A percentile compares a stretch with the other conserved stretches of the same genome.
These are phyloP conservation scores for Debaryomyces hansenii DNA, from an alignment of 805 yeast genomes.

Conservation along the genomic window DNA sequence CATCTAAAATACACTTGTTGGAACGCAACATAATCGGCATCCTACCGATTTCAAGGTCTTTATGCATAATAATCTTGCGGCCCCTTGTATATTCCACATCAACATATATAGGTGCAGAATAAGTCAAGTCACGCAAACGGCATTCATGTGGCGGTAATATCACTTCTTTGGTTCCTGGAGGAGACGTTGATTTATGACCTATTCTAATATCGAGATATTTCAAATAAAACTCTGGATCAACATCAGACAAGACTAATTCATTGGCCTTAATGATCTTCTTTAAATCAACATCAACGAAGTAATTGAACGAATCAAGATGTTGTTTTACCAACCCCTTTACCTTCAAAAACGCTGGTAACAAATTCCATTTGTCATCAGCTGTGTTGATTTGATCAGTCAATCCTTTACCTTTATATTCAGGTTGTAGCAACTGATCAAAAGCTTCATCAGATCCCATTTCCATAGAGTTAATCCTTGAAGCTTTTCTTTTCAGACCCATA, in stretches of 20 bases:
- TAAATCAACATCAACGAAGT: conserved; percentile 90
- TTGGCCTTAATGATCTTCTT: conserved; percentile 92
- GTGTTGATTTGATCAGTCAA: conserved; percentile 86
- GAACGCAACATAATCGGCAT: conserved; percentile 99
- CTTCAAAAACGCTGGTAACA: conserved; percentile 91
- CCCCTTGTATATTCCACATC: conserved; percentile 98
- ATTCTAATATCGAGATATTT: conserved; percentile 92
- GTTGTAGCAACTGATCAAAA: conserved; percentile 75
- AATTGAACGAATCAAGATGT: conserved; percentile 97
- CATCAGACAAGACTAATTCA: conserved; percentile 85
- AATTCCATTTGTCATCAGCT: conserved; percentile 95
- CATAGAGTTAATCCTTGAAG: conserved; percentile 5
- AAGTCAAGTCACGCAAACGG: conserved; percentile 88
- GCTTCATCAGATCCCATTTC: conserved; percentile 48
- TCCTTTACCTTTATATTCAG: conserved; percentile 81
- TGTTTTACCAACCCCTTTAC: conserved; percentile 97
- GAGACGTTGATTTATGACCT: conserved; percentile 69
- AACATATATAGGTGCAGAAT: conserved; percentile 92
- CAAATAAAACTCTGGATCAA: conserved; percentile 94
- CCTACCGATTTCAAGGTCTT: conserved; percentile 91
- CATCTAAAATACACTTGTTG: conserved; percentile 83
- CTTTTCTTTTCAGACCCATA: conserved; percentile 15
- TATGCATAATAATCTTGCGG: conserved; percentile 82
- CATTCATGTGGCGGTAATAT: conserved; percentile 91
- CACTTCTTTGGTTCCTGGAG: conserved; percentile 53